Percentiles rank a stretch among this genome's conserved stretches.
These are phyloP conservation scores for Fusarium euwallaceae DNA, from an alignment of 2,329 filamentous ascomycete genomes.

Conservation along the genomic window DNA sequence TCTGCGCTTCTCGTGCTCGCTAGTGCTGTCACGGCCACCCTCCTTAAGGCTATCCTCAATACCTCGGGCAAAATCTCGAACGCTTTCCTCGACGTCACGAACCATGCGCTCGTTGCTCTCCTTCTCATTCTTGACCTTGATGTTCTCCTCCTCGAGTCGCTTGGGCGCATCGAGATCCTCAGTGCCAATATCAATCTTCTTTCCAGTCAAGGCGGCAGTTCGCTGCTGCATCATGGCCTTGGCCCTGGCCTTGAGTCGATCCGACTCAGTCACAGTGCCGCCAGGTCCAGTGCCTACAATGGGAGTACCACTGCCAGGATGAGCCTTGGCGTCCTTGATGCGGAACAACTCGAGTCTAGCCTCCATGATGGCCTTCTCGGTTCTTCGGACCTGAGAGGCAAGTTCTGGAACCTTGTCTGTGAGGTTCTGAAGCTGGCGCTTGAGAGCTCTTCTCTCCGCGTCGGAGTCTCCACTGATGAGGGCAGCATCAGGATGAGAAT, in stretches of 20 bases:
- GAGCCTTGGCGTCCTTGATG: conserved; percentile 90
- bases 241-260: conserved; percentile 92
- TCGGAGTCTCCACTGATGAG: conserved; percentile 82
- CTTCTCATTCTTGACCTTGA: conserved; percentile 83
- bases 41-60: conserved; percentile 92
- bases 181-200: conserved; percentile 75
- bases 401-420: conserved; percentile 92
- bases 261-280: conserved; percentile 89
- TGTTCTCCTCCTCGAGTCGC: conserved; percentile 89
- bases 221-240: conserved; percentile 99
- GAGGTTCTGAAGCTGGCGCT: conserved; percentile 88
- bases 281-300: conserved; percentile 95
- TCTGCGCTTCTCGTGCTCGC: conserved; percentile 89
- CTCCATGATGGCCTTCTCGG: conserved; percentile 93
- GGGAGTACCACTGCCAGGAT: conserved; percentile 82
- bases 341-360: conserved; percentile 93
- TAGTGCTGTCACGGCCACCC: conserved; percentile 78
- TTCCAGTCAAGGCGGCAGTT: conserved; percentile 90
- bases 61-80: conserved; percentile 85
- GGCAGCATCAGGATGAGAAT: conserved; percentile 83
- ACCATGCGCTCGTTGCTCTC: conserved; percentile 98
- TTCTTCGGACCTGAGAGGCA: conserved; percentile 90
- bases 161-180: conserved; percentile 85
- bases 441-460: conserved; percentile 86
- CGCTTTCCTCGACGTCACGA: conserved; percentile 94